Evolutionary conservation across 805 yeast genomes (phyloP), one percentile per base, ranked within the genome.

Genomic region (Jamesozyma hellenica): DNA sequence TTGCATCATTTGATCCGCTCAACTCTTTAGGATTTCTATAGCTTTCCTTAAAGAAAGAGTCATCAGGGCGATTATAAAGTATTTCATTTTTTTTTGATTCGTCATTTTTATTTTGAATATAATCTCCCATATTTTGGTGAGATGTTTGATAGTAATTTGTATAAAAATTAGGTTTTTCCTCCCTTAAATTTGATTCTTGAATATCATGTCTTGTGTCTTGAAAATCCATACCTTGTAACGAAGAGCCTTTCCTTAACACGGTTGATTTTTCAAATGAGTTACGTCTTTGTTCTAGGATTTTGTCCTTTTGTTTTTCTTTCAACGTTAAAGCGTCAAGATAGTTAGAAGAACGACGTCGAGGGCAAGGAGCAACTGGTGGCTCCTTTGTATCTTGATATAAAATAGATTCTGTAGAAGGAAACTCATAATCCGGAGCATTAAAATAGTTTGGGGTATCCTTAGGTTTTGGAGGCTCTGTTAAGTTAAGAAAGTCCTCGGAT

Each of bases 401-500:
- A 7, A 18, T 17, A 16, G 34, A 4, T 8, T 23, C 7, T 17
- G 34, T 9, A 6, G 34, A 10, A 31, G 25, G 25, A 15, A 34
- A 8, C 3, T 34, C 28, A 25, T 34, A 25, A 21, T 21, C 23
- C 14, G 11, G 29, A 4, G n/a, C 5, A 8, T 38, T 45, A 21
- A 40, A 39, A 4, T 42, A 14, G 14, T 35, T 38, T n/a, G 55
- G 56, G 3, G 55, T 46, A 14, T 43, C 49, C 37, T 46, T 41
- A 5, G 53, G 46, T 16, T 37, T 38, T n/a, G 56, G 56, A 11
- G 56, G 50, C 14, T 46, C 47, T 14, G 45, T 39, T 25, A 52
- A 29, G 25, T 49, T 44, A n/a, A 50, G 44, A 33, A 46, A 52
- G 34, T 51, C 55, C 12, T 42, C 44, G 2, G 52, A 47, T 18